Evolutionary conservation across 345 rosid genomes (phyloP), one percentile per base, ranked within the genome.

Genomic region (Euphorbia lathyris): DNA sequence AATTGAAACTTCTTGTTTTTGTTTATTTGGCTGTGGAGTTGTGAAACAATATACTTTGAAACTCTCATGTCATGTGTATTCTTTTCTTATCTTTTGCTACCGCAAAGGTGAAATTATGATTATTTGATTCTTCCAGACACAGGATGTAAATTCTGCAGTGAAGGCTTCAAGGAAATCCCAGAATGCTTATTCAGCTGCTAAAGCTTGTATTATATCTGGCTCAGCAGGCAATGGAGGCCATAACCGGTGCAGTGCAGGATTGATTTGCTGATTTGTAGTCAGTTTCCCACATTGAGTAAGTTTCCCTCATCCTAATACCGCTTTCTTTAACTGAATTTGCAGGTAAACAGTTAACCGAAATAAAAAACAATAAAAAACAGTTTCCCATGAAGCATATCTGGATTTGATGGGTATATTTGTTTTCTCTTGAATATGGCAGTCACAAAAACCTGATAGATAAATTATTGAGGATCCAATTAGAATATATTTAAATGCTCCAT

Each of bases 341-440:
- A 61, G 80, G 80, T 73, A 67, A 58, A 71, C 45, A 27, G n/a
- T n/a, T n/a, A n/a, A n/a, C n/a, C n/a, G n/a, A n/a, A n/a, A n/a
- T n/a, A n/a, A n/a, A n/a, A n/a, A n/a, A n/a, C n/a, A n/a, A n/a
- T n/a, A n/a, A n/a, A n/a, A n/a, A n/a, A n/a, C n/a, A n/a, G n/a
- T n/a, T 70, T 75, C 76, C 90, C 87, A 69, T 86, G 78, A 63
- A 85, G 83, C 88, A 82, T 78, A 30, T 78, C 80, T 63, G 86
- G 82, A 74, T 82, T 81, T 40, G 96, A 77, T 58, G 96, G 96
- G 67, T 75, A 80, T 27, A 20, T 74, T 68, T 86, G 91, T 72
- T 91, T 84, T 81, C 96, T 85, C 80, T 94, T 94, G n/a, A 77
- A 16, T 62, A 85, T 62, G 20, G 98, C 96, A 19, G 98, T 97